Evolutionary conservation across 1,284 basidiomycete genomes (phyloP).

Genomic region (Veloporphyrellus conicus): DNA sequence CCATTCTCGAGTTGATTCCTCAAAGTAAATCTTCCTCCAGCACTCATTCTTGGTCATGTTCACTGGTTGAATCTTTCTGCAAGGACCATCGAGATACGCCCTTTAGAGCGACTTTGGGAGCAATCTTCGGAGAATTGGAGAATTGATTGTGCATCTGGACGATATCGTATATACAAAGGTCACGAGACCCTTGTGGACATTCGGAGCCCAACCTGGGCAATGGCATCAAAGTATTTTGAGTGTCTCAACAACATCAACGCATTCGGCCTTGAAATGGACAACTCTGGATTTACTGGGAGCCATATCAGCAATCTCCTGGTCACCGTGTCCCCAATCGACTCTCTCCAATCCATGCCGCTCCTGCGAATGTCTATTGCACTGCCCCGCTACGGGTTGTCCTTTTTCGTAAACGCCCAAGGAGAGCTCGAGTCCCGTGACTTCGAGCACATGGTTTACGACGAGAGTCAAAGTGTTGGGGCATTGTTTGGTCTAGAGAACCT

Average conservation of each 20-base stretch:
- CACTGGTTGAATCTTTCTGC: constrained; percentile 38
- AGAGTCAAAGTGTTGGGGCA: constrained; percentile 5
- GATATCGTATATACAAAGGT: neutral
- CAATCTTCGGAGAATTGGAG: neutral
- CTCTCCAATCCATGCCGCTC: neutral
- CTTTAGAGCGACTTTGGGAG: constrained; percentile 24
- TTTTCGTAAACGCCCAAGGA: neutral
- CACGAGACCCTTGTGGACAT: neutral
- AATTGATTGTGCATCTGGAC: neutral
- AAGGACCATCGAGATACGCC: constrained; percentile 36
- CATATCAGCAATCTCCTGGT: neutral
- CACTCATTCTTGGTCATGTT: constrained; percentile 31
- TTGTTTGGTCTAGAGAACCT: constrained; percentile 32
- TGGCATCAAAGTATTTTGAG: neutral
- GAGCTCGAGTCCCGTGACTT: neutral
- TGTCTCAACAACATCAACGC: neutral
- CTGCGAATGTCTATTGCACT: neutral
- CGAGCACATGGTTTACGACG: no score
- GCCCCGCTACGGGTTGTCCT: neutral
- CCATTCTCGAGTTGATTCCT: constrained; percentile 36
- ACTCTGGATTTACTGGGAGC: no score
- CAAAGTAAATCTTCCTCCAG: constrained; percentile 40
- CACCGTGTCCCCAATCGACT: neutral
- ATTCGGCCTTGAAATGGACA: no score
- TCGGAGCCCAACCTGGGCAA: neutral